Conservation (phyloP, 163 green algal species). For the Prototheca wickerhamii region DNA sequence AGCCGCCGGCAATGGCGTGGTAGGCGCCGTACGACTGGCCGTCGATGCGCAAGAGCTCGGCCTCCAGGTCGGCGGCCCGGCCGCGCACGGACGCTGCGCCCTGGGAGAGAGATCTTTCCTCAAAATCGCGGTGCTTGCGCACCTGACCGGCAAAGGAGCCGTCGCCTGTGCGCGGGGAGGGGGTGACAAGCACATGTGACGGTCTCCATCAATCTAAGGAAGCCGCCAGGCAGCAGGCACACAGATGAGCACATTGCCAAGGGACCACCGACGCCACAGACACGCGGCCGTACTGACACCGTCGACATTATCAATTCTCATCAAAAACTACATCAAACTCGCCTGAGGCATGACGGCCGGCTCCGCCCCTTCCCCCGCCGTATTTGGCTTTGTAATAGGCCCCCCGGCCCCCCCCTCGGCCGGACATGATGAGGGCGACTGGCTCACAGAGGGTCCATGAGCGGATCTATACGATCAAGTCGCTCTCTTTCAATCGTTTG, state of each 20-base stretch:
- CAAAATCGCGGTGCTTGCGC: too few species aligned
- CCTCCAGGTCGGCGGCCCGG: not conserved
- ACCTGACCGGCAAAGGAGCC: not conserved
- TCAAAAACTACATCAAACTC: not conserved
- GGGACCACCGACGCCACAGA: too few species aligned
- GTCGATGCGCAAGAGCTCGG: slow-evolving; percentile 35
- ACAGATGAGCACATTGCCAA: too few species aligned
- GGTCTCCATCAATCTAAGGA: too few species aligned
- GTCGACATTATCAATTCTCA: not conserved
- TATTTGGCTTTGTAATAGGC: slow-evolving; percentile 21
- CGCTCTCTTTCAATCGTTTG: not conserved
- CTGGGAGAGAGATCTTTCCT: too few species aligned
- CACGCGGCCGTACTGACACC: not conserved
- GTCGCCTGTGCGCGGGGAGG: too few species aligned
- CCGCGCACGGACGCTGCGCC: too few species aligned
- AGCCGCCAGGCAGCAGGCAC: too few species aligned
- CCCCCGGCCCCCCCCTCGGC: slow-evolving; percentile 7
- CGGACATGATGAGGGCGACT: not conserved
- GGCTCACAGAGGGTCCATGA: not conserved
- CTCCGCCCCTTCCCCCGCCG: slow-evolving; percentile 1
- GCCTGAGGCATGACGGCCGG: not conserved
- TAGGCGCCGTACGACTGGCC: slow-evolving; percentile 44
- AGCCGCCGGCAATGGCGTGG: slow-evolving; percentile 33
- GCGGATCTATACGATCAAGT: not conserved
- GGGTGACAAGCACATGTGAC: too few species aligned